A percentile compares a stretch with the other conserved stretches of the same genome.
Evolutionary conservation across 352 stramenopile species (phyloP).

Genomic region (Phytophthora hybrid): DNA sequence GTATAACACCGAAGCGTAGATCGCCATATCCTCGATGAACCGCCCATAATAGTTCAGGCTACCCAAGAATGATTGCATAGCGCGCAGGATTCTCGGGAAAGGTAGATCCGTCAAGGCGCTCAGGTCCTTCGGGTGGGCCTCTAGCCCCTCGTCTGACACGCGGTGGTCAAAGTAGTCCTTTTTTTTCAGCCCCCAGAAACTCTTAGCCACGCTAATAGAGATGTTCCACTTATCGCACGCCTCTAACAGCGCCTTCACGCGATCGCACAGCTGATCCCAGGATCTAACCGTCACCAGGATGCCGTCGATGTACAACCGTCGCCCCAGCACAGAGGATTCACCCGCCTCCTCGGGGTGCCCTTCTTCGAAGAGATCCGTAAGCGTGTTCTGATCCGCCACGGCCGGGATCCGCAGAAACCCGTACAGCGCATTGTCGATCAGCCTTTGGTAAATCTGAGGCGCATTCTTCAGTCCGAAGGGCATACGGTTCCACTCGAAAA

Average conservation of each 20-base stretch:
- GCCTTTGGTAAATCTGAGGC: not conserved
- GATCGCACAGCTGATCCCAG: not conserved
- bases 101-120: too few relatives aligned
- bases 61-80: too few relatives aligned
- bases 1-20: not conserved
- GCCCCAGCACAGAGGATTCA: not conserved
- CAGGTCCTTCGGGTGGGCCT: too few relatives aligned
- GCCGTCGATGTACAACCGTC: not conserved
- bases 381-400: too few relatives aligned
- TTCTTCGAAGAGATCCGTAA: not conserved
- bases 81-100: too few relatives aligned
- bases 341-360: not conserved
- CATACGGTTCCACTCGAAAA: not conserved
- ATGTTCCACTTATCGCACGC: not conserved
- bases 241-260: not conserved
- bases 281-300: not conserved
- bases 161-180: not conserved
- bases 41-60: too few relatives aligned
- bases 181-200: too few relatives aligned
- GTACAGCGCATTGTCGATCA: not conserved
- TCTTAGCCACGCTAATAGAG: not conserved
- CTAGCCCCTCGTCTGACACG: too few relatives aligned
- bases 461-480: not conserved
- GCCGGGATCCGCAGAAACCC: not conserved
- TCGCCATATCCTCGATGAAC: too few relatives aligned